These are phyloP conservation scores for Obba rivulosa DNA, from an alignment of 768 basidiomycete genomes.

Conservation along the genomic window DNA sequence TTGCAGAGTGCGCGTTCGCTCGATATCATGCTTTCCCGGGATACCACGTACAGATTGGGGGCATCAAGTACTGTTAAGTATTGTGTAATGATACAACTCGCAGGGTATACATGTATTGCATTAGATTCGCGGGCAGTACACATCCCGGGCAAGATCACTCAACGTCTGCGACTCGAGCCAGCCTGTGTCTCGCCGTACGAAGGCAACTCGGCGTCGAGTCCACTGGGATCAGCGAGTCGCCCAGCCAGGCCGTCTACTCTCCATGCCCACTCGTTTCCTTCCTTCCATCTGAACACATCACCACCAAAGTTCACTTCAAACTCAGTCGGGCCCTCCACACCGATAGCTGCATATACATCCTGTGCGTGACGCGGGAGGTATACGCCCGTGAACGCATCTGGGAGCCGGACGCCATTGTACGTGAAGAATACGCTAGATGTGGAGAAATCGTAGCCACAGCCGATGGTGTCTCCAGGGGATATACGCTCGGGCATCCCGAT, in stretches of 20 bases:
- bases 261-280: slow-evolving; percentile 65
- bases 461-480: slow-evolving; percentile 45
- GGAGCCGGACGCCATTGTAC: slow-evolving; percentile 52
- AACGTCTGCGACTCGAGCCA: neutral
- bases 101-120: neutral
- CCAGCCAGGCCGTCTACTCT: slow-evolving; percentile 60
- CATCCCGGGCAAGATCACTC: too few relatives aligned
- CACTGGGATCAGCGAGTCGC: slow-evolving; percentile 29
- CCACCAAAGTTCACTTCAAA: slow-evolving; percentile 65
- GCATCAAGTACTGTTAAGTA: neutral
- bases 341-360: slow-evolving; percentile 64
- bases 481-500: slow-evolving; percentile 24
- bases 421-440: slow-evolving; percentile 57
- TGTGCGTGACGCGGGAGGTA: slow-evolving; percentile 45
- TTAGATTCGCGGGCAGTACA: neutral
- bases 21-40: too few relatives aligned
- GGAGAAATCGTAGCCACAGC: slow-evolving; percentile 59
- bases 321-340: slow-evolving; percentile 47
- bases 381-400: slow-evolving; percentile 51
- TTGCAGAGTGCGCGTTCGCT: neutral
- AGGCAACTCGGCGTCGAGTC: slow-evolving; percentile 38
- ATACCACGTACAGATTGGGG: neutral
- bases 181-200: slow-evolving; percentile 16
- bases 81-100: neutral
- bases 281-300: slow-evolving; percentile 53